phyloP scores from a whole-genome alignment of 2,329 filamentous ascomycete genomes.

The Ascochyta rabiei region DNA sequence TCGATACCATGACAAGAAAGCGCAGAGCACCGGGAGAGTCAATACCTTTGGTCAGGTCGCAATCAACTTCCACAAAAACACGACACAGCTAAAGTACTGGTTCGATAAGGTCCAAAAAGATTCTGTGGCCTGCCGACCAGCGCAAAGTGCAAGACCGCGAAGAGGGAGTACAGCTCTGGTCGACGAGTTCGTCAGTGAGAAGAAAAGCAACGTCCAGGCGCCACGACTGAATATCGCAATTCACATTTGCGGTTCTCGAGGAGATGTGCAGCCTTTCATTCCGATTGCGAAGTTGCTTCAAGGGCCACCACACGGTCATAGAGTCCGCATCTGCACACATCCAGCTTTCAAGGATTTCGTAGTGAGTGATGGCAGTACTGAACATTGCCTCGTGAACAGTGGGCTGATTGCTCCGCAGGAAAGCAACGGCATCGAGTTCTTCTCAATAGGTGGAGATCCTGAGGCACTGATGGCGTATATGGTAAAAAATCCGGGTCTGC shows the following conservation, averaged over 20 bases:
- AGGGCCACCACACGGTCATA: constrained; percentile 26
- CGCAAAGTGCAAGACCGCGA: constrained; percentile 4
- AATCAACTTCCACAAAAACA: constrained; percentile 26
- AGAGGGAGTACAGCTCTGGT: constrained; percentile 10
- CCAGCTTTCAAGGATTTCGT: constrained; percentile 28
- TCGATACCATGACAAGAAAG: constrained; percentile 17
- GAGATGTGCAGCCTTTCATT: constrained; percentile 66
- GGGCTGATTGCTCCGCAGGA: constrained; percentile 7
- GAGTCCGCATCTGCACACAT: constrained; percentile 41
- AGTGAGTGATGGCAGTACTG: background rate
- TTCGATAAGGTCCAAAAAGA: constrained; percentile 23
- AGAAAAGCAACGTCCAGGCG: background rate
- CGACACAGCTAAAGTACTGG: constrained; percentile 23
- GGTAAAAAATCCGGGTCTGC: constrained; percentile 56
- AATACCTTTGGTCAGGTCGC: constrained; percentile 26
- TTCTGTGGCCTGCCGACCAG: constrained; percentile 1
- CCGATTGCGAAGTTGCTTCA: constrained; percentile 60
- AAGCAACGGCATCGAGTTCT: constrained; percentile 46
- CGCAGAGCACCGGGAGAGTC: constrained; percentile 17
- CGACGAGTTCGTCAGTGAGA: constrained; percentile 9
- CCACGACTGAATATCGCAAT: constrained; percentile 59
- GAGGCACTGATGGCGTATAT: constrained; percentile 58
- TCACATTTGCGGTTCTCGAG: constrained; percentile 60
- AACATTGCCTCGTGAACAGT: background rate
- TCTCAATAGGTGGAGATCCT: constrained; percentile 44